Evolutionary conservation across 2,329 filamentous ascomycete species (phyloP).

Genomic region (Fusarium pseudoanthophilum): DNA sequence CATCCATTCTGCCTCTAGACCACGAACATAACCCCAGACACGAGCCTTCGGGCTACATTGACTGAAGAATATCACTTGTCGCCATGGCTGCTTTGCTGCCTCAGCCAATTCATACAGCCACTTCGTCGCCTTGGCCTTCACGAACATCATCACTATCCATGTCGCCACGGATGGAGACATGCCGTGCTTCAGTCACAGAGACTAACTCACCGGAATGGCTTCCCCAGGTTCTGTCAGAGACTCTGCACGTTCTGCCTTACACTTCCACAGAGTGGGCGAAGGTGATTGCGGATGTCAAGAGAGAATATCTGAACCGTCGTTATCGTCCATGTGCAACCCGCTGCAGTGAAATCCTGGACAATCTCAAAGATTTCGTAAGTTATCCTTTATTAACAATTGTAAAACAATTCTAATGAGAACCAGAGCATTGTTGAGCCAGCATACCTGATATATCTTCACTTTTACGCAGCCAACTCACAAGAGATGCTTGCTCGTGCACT

Average conservation of each 20-base stretch:
- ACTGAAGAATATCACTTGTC: constrained; percentile 1
- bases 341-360: constrained; percentile 64
- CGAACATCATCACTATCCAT: constrained; percentile 24
- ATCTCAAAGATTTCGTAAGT: constrained; percentile 58
- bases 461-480: constrained; percentile 70
- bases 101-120: constrained; percentile 26
- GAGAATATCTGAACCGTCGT: constrained; percentile 60
- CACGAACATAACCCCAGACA: constrained; percentile 6
- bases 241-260: constrained; percentile 52
- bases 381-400: not conserved
- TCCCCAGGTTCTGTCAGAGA: constrained; percentile 30
- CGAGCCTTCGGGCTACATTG: constrained; percentile 3
- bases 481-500: constrained; percentile 66
- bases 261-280: constrained; percentile 63
- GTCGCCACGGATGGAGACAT: constrained; percentile 27
- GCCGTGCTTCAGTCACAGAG: constrained; percentile 9
- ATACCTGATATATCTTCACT: constrained; percentile 68
- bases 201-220: constrained; percentile 21
- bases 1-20: constrained; percentile 15
- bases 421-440: constrained; percentile 59
- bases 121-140: constrained; percentile 23
- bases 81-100: constrained; percentile 37
- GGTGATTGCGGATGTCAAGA: constrained; percentile 64
- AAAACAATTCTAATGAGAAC: constrained; percentile 24
- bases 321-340: constrained; percentile 64